These are phyloP conservation scores for Coniochaeta sp. DNA, from an alignment of 2,329 filamentous ascomycete species.

Conservation along the genomic window DNA sequence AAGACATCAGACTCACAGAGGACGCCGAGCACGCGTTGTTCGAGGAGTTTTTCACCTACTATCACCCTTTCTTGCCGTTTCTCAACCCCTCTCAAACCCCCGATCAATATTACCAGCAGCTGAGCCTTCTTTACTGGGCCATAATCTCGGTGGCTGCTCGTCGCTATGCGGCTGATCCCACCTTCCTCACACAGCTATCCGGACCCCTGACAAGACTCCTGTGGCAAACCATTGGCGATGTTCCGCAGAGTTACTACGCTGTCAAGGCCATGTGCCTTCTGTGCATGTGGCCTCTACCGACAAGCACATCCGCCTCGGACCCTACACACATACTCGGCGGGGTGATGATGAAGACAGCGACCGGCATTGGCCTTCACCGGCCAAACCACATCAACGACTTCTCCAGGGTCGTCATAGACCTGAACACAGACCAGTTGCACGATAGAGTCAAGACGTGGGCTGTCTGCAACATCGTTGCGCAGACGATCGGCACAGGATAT, in stretches of 20 bases:
- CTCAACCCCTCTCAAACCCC: slow-evolving; percentile 60
- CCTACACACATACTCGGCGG: slow-evolving; percentile 76
- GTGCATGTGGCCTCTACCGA: slow-evolving; percentile 77
- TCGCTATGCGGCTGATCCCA: slow-evolving; percentile 57
- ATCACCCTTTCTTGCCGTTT: slow-evolving; percentile 73
- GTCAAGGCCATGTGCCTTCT: slow-evolving; percentile 75
- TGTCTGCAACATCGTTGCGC: slow-evolving; percentile 77
- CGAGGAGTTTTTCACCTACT: slow-evolving; percentile 66
- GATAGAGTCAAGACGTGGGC: slow-evolving; percentile 78
- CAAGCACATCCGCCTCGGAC: slow-evolving; percentile 72
- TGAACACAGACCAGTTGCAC: slow-evolving; percentile 72
- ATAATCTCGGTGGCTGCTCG: slow-evolving; percentile 70
- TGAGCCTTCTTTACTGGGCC: slow-evolving; percentile 79
- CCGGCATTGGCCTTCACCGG: slow-evolving; percentile 74
- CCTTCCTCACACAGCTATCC: slow-evolving; percentile 60
- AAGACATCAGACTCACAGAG: slow-evolving; percentile 57
- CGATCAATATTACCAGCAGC: slow-evolving; percentile 69
- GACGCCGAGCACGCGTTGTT: slow-evolving; percentile 59
- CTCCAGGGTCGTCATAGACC: slow-evolving; percentile 64
- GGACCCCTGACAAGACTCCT: slow-evolving; percentile 63
- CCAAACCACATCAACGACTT: slow-evolving; percentile 81
- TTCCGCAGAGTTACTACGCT: slow-evolving; percentile 71
- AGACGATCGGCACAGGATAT: slow-evolving; percentile 75
- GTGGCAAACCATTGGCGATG: slow-evolving; percentile 70
- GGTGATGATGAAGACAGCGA: slow-evolving; percentile 82